A percentile compares a stretch with the other conserved stretches of the same genome.
phyloP scores from a whole-genome alignment of 2,329 filamentous ascomycete species.

The Cryphonectria naterciae region DNA sequence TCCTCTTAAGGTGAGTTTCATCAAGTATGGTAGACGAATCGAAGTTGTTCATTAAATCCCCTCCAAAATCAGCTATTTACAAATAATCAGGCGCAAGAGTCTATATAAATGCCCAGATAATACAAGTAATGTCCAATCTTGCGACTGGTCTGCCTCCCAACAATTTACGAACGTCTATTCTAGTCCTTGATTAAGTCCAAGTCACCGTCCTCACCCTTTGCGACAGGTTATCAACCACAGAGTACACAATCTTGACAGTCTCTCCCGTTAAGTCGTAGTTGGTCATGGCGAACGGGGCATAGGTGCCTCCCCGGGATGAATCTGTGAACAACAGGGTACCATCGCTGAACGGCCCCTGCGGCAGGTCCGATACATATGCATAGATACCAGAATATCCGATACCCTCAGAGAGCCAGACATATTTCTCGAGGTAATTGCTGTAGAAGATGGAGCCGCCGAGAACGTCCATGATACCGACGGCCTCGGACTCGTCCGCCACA shows the following conservation, averaged over 20 bases:
- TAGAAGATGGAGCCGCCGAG: slow-evolving; percentile 10
- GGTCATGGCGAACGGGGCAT: background rate
- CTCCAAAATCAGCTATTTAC: background rate
- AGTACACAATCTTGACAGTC: slow-evolving; percentile 5
- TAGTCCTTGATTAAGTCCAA: background rate
- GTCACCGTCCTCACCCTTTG: slow-evolving; percentile 7
- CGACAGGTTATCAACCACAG: slow-evolving; percentile 6
- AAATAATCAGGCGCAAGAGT: background rate
- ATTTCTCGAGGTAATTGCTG: slow-evolving; percentile 6
- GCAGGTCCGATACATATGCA: background rate
- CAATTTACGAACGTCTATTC: background rate
- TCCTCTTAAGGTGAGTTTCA: too few species aligned
- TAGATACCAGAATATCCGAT: background rate
- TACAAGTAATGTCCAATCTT: background rate
- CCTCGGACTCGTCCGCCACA: slow-evolving; percentile 1
- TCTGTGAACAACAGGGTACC: slow-evolving; percentile 6
- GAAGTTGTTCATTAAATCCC: background rate
- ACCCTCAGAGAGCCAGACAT: slow-evolving; percentile 3
- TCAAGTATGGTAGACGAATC: background rate
- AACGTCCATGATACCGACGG: background rate
- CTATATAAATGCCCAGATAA: background rate
- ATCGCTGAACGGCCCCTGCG: slow-evolving; percentile 1
- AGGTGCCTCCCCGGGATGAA: background rate
- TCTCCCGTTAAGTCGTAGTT: slow-evolving; percentile 1
- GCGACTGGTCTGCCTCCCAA: background rate